phyloP scores from a whole-genome alignment of 768 basidiomycete genomes.

The Auriscalpium orientale region DNA sequence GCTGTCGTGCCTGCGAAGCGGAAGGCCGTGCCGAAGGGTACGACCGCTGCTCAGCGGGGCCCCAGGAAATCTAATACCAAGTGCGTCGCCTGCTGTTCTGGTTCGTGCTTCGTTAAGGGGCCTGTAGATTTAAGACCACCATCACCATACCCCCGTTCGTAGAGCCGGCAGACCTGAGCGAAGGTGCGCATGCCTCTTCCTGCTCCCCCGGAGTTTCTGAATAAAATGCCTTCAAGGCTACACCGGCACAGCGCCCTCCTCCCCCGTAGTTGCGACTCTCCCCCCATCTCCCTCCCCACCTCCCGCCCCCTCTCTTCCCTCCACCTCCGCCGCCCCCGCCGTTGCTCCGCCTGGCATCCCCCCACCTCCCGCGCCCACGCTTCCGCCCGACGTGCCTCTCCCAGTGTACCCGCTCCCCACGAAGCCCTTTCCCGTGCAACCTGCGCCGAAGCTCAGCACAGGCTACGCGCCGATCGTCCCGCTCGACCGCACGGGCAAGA shows the following conservation, averaged over 20 bases:
- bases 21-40: conserved; percentile 19
- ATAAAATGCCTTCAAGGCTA: conserved; percentile 7
- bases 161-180: conserved; percentile 17
- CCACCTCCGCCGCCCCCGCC: not conserved
- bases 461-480: conserved; percentile 63
- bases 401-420: conserved; percentile 73
- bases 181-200: not conserved
- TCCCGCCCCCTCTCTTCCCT: not conserved
- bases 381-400: conserved; percentile 37
- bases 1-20: conserved; percentile 13
- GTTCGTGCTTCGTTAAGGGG: too few relatives aligned
- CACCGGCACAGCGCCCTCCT: conserved; percentile 16
- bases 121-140: not conserved
- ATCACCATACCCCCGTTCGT: conserved; percentile 1
- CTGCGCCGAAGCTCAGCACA: conserved; percentile 65
- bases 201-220: not conserved
- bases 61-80: conserved; percentile 24
- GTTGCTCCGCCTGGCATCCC: not conserved
- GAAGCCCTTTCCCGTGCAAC: conserved; percentile 80
- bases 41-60: conserved; percentile 19
- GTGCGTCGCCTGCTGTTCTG: conserved; percentile 12
- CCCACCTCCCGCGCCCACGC: not conserved
- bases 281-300: not conserved
- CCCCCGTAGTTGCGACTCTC: conserved; percentile 6
- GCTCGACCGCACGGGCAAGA: conserved; percentile 55